phyloP scores from a whole-genome alignment of 139 green algal genomes.

The Coelastrella sp. region DNA sequence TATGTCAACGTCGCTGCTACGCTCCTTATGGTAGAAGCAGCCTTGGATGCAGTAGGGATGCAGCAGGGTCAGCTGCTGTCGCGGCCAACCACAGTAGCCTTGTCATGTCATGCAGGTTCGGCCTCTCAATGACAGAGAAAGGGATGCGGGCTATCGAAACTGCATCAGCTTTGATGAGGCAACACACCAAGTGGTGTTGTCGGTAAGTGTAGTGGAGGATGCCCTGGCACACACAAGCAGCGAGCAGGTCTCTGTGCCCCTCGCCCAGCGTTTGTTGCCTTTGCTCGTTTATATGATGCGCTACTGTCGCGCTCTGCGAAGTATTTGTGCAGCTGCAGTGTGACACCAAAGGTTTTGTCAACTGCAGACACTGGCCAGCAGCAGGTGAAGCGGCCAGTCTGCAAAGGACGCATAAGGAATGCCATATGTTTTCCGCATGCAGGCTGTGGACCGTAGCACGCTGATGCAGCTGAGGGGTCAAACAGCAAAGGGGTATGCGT shows the following conservation, averaged over 20 bases:
- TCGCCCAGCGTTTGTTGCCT: no score
- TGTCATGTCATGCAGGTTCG: constrained; percentile 62
- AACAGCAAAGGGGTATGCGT: constrained; percentile 73
- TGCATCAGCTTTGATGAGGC: constrained; percentile 78
- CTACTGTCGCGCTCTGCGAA: no score
- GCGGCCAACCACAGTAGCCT: no score
- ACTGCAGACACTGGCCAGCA: no score
- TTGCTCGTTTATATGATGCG: no score
- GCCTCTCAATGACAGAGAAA: constrained; percentile 69
- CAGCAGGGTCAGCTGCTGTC: no score
- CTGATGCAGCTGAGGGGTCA: constrained; percentile 69
- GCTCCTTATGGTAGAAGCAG: no score
- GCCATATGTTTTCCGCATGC: not conserved
- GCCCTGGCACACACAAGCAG: not conserved
- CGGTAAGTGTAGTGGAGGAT: constrained; percentile 56
- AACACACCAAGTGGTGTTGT: constrained; percentile 74
- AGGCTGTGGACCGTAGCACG: constrained; percentile 78
- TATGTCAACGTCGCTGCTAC: no score
- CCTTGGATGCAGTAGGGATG: no score
- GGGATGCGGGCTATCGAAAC: constrained; percentile 61
- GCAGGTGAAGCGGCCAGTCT: not conserved
- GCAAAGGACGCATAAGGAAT: not conserved
- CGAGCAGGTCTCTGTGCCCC: no score
- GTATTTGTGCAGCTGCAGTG: no score
- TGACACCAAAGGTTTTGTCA: no score